Conservation (phyloP, 768 basidiomycete genomes). For the Chalciporus chontae region DNA sequence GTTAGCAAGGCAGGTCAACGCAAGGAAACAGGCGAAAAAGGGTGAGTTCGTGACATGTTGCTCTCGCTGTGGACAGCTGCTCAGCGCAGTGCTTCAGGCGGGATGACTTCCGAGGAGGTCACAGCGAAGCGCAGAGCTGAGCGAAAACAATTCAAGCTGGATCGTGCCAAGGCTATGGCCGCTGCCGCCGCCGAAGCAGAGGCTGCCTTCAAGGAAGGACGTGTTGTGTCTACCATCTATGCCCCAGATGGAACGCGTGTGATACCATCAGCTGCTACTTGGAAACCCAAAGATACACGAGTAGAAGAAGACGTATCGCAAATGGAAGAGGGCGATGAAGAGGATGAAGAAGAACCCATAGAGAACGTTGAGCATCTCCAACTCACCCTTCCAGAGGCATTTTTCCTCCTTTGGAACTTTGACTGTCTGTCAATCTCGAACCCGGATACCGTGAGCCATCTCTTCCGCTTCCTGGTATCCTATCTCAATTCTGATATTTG, state of each 20-base stretch:
- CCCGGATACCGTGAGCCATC: conserved; percentile 54
- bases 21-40: conserved; percentile 47
- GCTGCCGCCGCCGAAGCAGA: conserved; percentile 79
- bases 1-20: conserved; percentile 76
- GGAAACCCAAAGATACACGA: conserved; percentile 49
- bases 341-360: conserved; percentile 49
- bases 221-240: conserved; percentile 55
- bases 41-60: conserved; percentile 37
- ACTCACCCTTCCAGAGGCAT: conserved; percentile 83
- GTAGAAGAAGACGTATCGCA: conserved; percentile 13
- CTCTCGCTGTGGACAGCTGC: background rate
- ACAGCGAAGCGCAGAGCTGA: conserved; percentile 85
- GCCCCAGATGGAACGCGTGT: conserved; percentile 42
- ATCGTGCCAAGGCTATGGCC: conserved; percentile 86
- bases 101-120: conserved; percentile 85
- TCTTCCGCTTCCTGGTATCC: background rate
- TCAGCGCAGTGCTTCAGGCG: conserved; percentile 32
- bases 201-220: conserved; percentile 68
- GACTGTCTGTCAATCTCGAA: conserved; percentile 76
- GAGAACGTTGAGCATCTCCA: conserved; percentile 89
- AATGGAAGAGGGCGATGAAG: conserved; percentile 29
- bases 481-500: background rate
- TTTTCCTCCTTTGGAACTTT: conserved; percentile 81
- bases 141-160: conserved; percentile 89
- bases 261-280: conserved; percentile 80